phyloP scores from a whole-genome alignment of 2,329 filamentous ascomycete species.

The Dactylellina cionopaga region DNA sequence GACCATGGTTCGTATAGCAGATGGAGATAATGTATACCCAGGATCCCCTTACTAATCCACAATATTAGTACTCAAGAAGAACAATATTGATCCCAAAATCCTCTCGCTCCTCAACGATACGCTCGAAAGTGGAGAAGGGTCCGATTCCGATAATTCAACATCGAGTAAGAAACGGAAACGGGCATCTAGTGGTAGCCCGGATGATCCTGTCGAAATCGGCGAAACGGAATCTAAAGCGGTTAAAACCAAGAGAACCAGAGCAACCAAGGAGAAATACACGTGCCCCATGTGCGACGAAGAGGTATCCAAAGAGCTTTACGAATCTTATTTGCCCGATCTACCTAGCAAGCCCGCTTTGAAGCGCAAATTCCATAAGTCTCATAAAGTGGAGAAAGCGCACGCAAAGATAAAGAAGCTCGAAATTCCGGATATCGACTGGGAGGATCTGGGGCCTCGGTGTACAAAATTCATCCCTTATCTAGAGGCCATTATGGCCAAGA shows the following conservation, averaged over 20 bases:
- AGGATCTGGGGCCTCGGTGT: conserved; percentile 23
- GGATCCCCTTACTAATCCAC: too few relatives aligned
- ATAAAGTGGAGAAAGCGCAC: conserved; percentile 38
- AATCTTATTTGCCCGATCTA: conserved; percentile 48
- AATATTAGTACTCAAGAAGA: conserved; percentile 45
- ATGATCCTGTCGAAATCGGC: conserved; percentile 1
- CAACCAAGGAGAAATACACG: conserved; percentile 2
- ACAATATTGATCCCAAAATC: conserved; percentile 26
- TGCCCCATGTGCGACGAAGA: conserved; percentile 45
- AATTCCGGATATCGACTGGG: conserved; percentile 51
- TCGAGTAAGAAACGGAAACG: conserved; percentile 47
- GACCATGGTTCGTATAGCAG: conserved; percentile 20
- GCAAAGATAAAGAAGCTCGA: conserved; percentile 25
- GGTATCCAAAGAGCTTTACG: conserved; percentile 36
- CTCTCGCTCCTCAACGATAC: conserved; percentile 15
- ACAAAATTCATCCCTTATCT: conserved; percentile 30
- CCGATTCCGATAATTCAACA: conserved; percentile 34
- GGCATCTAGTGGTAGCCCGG: conserved; percentile 1
- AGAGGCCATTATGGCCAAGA: conserved; percentile 35
- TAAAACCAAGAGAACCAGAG: conserved; percentile 28
- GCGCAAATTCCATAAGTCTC: conserved; percentile 44
- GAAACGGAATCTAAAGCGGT: conserved; percentile 14
- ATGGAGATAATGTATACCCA: too few relatives aligned
- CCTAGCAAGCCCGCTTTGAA: conserved; percentile 23
- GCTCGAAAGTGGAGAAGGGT: conserved; percentile 5